Conservation (phyloP, 306 rosid genomes). For the Corylus heterophylla region DNA sequence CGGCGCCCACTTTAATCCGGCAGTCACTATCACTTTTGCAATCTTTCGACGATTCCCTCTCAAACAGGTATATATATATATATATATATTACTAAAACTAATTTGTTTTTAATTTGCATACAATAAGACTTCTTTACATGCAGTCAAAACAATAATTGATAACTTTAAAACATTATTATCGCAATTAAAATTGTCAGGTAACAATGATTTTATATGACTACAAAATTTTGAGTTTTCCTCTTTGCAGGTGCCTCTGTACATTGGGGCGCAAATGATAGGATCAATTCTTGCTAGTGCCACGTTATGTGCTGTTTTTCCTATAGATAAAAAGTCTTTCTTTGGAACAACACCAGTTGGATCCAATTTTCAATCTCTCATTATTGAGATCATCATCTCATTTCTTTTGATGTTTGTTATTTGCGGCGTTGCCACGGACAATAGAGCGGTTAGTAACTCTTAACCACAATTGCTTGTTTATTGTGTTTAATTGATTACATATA, state of each 20-base stretch:
- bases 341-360: slow-evolving; percentile 63
- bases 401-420: slow-evolving; percentile 71
- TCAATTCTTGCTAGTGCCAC: slow-evolving; percentile 67
- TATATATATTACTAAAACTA: too few species aligned
- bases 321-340: slow-evolving; percentile 30
- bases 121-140: too few species aligned
- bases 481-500: neutral
- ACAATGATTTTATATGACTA: too few species aligned
- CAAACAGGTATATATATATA: slow-evolving; percentile 18
- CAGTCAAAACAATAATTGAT: too few species aligned
- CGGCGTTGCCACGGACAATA: slow-evolving; percentile 67
- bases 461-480: neutral
- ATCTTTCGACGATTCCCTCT: slow-evolving; percentile 47
- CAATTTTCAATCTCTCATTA: slow-evolving; percentile 38
- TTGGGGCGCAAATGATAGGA: slow-evolving; percentile 48
- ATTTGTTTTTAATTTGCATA: too few species aligned
- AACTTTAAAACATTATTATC: too few species aligned
- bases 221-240: too few species aligned
- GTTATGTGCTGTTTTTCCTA: slow-evolving; percentile 38
- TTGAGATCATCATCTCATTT: slow-evolving; percentile 58
- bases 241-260: slow-evolving; percentile 58
- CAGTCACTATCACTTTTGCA: slow-evolving; percentile 56
- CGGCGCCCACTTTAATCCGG: slow-evolving; percentile 68
- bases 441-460: slow-evolving; percentile 53
- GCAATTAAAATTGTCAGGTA: too few species aligned